Conservation (phyloP, 805 yeast genomes). For the Metschnikowia proteae region DNA sequence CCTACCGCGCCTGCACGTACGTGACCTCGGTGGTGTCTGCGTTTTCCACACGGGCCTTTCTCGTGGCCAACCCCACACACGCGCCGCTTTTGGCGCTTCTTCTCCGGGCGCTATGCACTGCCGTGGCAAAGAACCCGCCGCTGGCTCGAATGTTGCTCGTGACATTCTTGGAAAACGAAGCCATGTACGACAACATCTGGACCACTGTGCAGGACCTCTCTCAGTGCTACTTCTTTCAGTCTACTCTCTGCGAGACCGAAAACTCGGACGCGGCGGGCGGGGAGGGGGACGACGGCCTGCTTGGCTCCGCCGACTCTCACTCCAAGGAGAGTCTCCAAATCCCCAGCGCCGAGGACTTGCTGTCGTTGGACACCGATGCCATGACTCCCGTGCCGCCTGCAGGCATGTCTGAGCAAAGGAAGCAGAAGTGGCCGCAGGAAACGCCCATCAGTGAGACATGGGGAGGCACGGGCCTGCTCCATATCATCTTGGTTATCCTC, state of each 20-base stretch:
- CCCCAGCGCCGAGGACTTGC: constrained; percentile 15
- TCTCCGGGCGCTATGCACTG: constrained; percentile 52
- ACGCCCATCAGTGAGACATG: constrained; percentile 49
- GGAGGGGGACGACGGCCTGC: background rate
- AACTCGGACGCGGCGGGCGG: background rate
- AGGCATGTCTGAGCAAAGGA: constrained; percentile 59
- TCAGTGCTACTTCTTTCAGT: background rate
- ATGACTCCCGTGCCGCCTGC: constrained; percentile 50
- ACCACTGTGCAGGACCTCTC: constrained; percentile 8
- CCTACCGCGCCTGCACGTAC: constrained; percentile 47
- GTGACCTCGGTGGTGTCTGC: constrained; percentile 43
- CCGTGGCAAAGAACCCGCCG: constrained; percentile 46
- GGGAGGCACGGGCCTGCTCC: constrained; percentile 54
- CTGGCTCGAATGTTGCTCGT: constrained; percentile 54
- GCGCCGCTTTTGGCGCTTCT: constrained; percentile 57
- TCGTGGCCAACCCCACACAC: constrained; percentile 41
- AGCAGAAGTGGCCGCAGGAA: constrained; percentile 49
- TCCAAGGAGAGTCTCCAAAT: background rate
- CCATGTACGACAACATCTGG: constrained; percentile 34
- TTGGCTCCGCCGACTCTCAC: background rate
- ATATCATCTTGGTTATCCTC: constrained; percentile 37
- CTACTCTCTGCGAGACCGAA: background rate
- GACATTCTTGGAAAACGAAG: constrained; percentile 42
- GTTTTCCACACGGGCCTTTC: constrained; percentile 33
- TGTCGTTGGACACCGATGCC: constrained; percentile 17